phyloP scores from a whole-genome alignment of 768 basidiomycete genomes.

The Tephrocybe sp. region DNA sequence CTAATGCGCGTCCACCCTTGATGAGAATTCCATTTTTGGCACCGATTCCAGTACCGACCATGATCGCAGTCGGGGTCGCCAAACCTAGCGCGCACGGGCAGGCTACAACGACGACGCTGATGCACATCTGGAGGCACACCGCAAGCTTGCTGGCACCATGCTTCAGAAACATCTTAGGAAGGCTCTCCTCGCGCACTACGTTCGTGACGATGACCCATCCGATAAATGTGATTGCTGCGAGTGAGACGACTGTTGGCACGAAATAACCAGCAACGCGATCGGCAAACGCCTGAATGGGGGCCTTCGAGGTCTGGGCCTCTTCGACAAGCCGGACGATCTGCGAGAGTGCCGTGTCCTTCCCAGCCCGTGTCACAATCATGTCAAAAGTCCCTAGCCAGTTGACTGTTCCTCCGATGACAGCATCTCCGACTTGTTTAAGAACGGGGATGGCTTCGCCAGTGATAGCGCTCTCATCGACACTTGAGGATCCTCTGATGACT shows the following conservation, averaged over 20 bases:
- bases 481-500: constrained; percentile 82
- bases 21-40: constrained; percentile 97
- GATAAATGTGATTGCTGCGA: constrained; percentile 79
- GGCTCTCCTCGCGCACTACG: constrained; percentile 48
- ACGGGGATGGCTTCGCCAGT: constrained; percentile 94
- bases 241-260: constrained; percentile 86
- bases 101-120: constrained; percentile 96
- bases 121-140: constrained; percentile 94
- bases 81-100: constrained; percentile 97
- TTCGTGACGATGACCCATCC: constrained; percentile 79
- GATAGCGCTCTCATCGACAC: constrained; percentile 93
- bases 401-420: constrained; percentile 94
- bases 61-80: constrained; percentile 96
- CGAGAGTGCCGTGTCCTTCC: constrained; percentile 92
- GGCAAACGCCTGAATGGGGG: constrained; percentile 96
- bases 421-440: constrained; percentile 79
- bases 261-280: constrained; percentile 95
- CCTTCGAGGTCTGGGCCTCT: constrained; percentile 97
- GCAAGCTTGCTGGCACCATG: constrained; percentile 85
- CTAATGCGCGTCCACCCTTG: constrained; percentile 94
- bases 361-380: constrained; percentile 93
- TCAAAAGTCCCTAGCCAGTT: constrained; percentile 98
- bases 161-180: constrained; percentile 84
- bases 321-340: constrained; percentile 98
- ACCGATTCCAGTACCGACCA: constrained; percentile 98